Evolutionary conservation across 768 basidiomycete species (phyloP).

Genomic region (Naganishia onofrii): DNA sequence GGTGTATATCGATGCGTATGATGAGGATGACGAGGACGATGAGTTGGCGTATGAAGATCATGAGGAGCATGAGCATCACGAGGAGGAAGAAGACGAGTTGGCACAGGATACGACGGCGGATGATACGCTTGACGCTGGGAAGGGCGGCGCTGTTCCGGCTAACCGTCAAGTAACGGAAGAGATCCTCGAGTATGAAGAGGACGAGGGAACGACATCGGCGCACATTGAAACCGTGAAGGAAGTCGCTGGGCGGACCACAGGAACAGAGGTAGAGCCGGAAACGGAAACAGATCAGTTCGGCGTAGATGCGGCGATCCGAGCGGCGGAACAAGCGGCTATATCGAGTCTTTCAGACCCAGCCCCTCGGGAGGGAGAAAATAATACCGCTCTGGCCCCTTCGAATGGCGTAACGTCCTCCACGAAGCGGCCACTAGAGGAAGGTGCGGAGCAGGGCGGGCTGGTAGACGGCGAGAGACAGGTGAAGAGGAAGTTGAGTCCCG

Average conservation of each 20-base stretch:
- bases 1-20: conserved; percentile 38
- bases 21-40: conserved; percentile 25
- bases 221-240: too few species aligned
- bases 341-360: neutral
- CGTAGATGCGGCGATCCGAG: conserved; percentile 10
- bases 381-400: too few species aligned
- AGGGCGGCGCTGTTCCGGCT: neutral
- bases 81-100: conserved; percentile 19
- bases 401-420: neutral
- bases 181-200: conserved; percentile 17
- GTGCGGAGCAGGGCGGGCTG: neutral
- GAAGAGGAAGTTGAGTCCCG: conserved; percentile 4
- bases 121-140: neutral
- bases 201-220: neutral
- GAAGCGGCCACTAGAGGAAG: neutral
- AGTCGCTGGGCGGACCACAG: too few species aligned
- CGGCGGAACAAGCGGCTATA: conserved; percentile 6
- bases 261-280: neutral
- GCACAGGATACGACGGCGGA: conserved; percentile 1
- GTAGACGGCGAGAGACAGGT: conserved; percentile 7
- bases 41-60: neutral
- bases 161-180: neutral
- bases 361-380: neutral
- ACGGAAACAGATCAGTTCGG: conserved; percentile 12
- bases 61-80: neutral